Evolutionary conservation across 2,329 filamentous ascomycete genomes (phyloP).

Genomic region (Microsporum audouinii): DNA sequence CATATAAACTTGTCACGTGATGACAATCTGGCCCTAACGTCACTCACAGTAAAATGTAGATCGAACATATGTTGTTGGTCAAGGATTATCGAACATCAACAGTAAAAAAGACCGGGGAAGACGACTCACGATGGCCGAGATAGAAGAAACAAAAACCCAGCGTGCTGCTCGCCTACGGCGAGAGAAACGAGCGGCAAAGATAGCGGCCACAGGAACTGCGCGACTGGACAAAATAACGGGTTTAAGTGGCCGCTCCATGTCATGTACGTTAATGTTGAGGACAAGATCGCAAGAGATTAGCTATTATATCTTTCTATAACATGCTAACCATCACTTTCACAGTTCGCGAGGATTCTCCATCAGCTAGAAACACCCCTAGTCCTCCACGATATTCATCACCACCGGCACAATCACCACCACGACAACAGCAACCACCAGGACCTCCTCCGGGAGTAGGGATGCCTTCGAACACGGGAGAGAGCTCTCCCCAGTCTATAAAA

Average conservation of each 20-base stretch:
- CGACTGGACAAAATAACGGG: slow-evolving; percentile 52
- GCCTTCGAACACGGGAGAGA: slow-evolving; percentile 17
- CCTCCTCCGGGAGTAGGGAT: slow-evolving; percentile 6
- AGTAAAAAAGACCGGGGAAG: not conserved
- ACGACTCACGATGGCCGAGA: not conserved
- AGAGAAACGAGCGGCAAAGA: slow-evolving; percentile 53
- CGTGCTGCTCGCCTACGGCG: slow-evolving; percentile 48
- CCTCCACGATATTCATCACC: slow-evolving; percentile 6
- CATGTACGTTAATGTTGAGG: slow-evolving; percentile 10
- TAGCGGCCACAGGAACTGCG: slow-evolving; percentile 46
- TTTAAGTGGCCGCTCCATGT: slow-evolving; percentile 43
- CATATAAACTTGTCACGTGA: not conserved
- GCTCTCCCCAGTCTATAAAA: slow-evolving; percentile 25
- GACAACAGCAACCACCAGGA: not conserved
- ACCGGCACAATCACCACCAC: not conserved
- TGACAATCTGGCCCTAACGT: not conserved
- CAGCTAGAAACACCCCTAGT: slow-evolving; percentile 8
- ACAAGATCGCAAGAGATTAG: not conserved
- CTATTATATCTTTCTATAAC: not conserved
- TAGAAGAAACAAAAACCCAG: slow-evolving; percentile 38
- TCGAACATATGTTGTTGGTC: not conserved
- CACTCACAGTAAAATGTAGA: not conserved
- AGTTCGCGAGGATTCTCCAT: slow-evolving; percentile 19
- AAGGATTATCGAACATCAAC: not conserved
- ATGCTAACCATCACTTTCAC: not conserved